A percentile compares a stretch with the other conserved stretches of the same genome.
phyloP scores from a whole-genome alignment of 2,329 filamentous ascomycete genomes.

The Calonectria pseudoreteaudii region DNA sequence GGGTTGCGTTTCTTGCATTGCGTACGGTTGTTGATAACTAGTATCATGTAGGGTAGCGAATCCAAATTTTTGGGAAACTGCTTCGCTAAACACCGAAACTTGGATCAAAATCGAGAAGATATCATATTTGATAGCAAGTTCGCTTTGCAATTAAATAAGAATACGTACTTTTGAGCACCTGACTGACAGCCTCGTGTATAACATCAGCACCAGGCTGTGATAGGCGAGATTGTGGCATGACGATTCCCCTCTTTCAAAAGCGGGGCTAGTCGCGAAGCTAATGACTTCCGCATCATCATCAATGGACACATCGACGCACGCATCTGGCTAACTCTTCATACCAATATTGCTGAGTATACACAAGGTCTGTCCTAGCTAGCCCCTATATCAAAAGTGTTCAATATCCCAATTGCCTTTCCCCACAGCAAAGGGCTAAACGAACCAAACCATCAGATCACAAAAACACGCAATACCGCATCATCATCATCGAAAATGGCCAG shows the following conservation, averaged over 20 bases:
- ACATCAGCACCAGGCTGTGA: background rate
- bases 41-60: background rate
- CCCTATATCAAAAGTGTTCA: background rate
- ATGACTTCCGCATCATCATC: background rate
- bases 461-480: background rate
- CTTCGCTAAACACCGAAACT: background rate
- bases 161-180: background rate
- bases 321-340: background rate
- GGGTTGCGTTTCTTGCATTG: background rate
- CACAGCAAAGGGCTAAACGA: background rate
- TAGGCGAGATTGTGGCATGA: background rate
- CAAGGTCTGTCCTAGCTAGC: background rate
- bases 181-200: background rate
- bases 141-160: background rate
- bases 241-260: background rate
- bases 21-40: background rate
- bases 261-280: background rate
- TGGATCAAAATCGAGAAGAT: background rate
- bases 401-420: background rate
- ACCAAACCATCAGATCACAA: background rate
- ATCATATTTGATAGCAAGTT: fast-evolving
- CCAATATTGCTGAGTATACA: too few relatives aligned
- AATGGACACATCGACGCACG: background rate
- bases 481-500: background rate
- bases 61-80: background rate